phyloP scores from a whole-genome alignment of 345 rosid genomes.

The Excoecaria cochinchinensis region DNA sequence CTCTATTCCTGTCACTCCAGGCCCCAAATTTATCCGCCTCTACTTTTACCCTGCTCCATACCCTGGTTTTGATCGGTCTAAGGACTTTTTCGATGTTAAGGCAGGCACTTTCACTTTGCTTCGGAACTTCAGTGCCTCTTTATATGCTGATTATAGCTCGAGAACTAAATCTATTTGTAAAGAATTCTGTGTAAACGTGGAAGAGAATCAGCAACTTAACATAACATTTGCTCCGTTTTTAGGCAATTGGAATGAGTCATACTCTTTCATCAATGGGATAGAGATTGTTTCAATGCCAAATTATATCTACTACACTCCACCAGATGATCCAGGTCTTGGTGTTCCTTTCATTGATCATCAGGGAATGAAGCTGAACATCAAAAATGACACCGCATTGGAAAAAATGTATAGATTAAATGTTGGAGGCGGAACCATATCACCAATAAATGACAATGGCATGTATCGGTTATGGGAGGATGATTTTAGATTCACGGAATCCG shows the following conservation, averaged over 20 bases:
- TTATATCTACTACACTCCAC: conserved; percentile 1
- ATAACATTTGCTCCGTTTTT: conserved; percentile 8
- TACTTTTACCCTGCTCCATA: conserved; percentile 29
- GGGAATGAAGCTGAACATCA: not conserved
- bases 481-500: not conserved
- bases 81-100: conserved; percentile 23
- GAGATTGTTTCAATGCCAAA: conserved; percentile 16
- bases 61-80: not conserved
- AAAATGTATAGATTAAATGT: conserved; percentile 1
- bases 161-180: not conserved
- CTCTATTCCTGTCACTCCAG: conserved; percentile 19
- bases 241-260: not conserved
- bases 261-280: conserved; percentile 15
- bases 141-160: not conserved
- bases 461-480: not conserved
- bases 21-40: conserved; percentile 32
- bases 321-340: not conserved
- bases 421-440: not conserved
- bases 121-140: conserved; percentile 31
- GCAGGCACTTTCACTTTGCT: conserved; percentile 33
- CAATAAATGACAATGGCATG: conserved; percentile 5
- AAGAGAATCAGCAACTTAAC: conserved; percentile 14
- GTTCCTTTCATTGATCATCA: not conserved
- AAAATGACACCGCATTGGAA: not conserved
- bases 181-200: conserved; percentile 26